Evolutionary conservation across 2,329 filamentous ascomycete species (phyloP).

Genomic region (Didymella pinodella): DNA sequence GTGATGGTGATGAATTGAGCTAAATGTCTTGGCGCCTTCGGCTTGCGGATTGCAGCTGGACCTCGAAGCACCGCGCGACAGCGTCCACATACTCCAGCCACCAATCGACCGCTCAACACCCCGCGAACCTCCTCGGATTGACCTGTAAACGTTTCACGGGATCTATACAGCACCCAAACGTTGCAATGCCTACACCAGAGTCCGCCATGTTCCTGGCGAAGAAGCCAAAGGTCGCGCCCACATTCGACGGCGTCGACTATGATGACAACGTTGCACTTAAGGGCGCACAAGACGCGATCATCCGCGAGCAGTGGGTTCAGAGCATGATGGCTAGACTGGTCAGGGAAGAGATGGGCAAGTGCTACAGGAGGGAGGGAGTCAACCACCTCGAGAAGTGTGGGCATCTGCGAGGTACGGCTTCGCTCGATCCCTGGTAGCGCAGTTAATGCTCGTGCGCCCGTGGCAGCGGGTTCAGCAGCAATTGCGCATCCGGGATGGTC

Average conservation of each 20-base stretch:
- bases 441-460: neutral
- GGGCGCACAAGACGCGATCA: constrained; percentile 80
- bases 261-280: constrained; percentile 83
- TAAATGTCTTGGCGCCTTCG: constrained; percentile 13
- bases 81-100: constrained; percentile 17
- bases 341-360: constrained; percentile 83
- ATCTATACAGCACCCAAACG: constrained; percentile 17
- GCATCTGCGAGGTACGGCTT: constrained; percentile 74
- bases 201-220: constrained; percentile 81
- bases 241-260: constrained; percentile 87
- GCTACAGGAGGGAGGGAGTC: constrained; percentile 83
- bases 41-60: constrained; percentile 24
- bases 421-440: neutral
- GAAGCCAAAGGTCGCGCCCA: constrained; percentile 82
- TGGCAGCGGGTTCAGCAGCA: neutral
- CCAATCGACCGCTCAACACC: constrained; percentile 25
- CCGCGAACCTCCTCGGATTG: constrained; percentile 9
- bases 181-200: constrained; percentile 80
- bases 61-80: constrained; percentile 21
- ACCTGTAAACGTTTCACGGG: neutral
- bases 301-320: constrained; percentile 87
- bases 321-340: constrained; percentile 89
- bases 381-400: constrained; percentile 91
- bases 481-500: neutral
- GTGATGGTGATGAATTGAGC: constrained; percentile 7